Evolutionary conservation across 768 basidiomycete genomes (phyloP).

Genomic region (Hygrophoropsis aurantiaca): DNA sequence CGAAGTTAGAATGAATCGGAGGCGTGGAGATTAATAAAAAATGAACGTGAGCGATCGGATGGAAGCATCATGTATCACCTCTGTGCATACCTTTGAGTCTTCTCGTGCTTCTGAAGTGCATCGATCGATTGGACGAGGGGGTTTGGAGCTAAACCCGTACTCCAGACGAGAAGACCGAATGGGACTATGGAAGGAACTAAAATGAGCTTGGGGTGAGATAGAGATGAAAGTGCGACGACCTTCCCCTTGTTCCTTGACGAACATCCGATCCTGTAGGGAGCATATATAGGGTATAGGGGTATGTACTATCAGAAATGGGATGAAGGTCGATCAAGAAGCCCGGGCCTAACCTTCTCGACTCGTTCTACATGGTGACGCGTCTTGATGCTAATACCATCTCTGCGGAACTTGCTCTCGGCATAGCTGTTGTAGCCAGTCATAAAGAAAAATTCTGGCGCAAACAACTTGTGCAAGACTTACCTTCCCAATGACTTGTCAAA

Average conservation of each 20-base stretch:
- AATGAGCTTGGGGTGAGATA: slow-evolving; percentile 6
- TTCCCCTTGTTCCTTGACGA: slow-evolving; percentile 71
- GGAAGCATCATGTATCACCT: no score
- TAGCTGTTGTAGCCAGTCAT: slow-evolving; percentile 41
- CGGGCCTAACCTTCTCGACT: slow-evolving; percentile 56
- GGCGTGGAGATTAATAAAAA: slow-evolving; percentile 17
- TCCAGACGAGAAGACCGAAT: slow-evolving; percentile 86
- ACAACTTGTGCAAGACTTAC: slow-evolving; percentile 37
- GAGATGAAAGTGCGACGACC: slow-evolving; percentile 38
- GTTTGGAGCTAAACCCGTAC: slow-evolving; percentile 82
- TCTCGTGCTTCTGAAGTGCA: slow-evolving; percentile 60
- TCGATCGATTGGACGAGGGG: slow-evolving; percentile 66
- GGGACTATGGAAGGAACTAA: slow-evolving; percentile 47
- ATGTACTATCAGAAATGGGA: no score
- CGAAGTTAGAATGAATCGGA: slow-evolving; percentile 25
- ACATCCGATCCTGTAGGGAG: slow-evolving; percentile 55
- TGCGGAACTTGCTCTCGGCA: slow-evolving; percentile 65
- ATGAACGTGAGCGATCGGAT: neutral
- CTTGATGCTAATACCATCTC: slow-evolving; percentile 73
- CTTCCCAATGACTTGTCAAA: slow-evolving; percentile 70
- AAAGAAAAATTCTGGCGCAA: slow-evolving; percentile 2
- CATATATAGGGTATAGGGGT: slow-evolving; percentile 6
- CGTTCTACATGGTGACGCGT: slow-evolving; percentile 73
- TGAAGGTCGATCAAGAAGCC: no score
- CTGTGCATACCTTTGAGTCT: slow-evolving; percentile 52